Percentiles rank a stretch among this genome's conserved stretches.
These are phyloP conservation scores for Mortierella claussenii DNA, from an alignment of 192 early-diverging fungal genomes.

Conservation along the genomic window DNA sequence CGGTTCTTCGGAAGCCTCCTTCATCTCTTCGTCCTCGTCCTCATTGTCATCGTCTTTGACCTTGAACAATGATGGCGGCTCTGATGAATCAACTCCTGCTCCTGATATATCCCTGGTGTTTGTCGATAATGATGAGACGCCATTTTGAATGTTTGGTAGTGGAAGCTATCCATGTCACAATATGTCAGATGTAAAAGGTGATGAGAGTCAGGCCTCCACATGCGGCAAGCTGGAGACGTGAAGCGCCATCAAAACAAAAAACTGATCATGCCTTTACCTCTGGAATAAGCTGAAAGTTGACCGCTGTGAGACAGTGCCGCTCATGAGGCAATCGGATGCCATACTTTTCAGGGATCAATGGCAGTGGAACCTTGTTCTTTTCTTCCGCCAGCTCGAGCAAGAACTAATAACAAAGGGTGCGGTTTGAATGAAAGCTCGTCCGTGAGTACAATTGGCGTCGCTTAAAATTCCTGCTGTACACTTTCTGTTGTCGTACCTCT, in stretches of 20 bases:
- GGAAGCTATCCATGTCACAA: conserved; percentile 15
- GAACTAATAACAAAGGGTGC: conserved; percentile 66
- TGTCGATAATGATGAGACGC: background rate
- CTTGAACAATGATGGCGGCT: conserved; percentile 43
- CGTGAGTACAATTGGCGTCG: too few species aligned
- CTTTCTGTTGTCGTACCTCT: conserved; percentile 67
- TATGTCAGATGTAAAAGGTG: too few species aligned
- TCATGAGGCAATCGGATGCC: conserved; percentile 82
- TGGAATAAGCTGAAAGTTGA: conserved; percentile 83
- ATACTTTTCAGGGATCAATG: conserved; percentile 81
- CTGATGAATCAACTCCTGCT: conserved; percentile 1
- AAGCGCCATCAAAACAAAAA: too few species aligned
- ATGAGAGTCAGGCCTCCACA: too few species aligned
- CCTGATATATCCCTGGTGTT: conserved; percentile 2
- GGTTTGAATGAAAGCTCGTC: too few species aligned
- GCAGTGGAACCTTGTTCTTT: conserved; percentile 80
- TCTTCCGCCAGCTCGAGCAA: conserved; percentile 79
- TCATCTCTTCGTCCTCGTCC: conserved; percentile 38
- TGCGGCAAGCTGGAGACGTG: too few species aligned
- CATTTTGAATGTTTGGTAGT: conserved; percentile 3
- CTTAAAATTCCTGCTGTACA: too few species aligned
- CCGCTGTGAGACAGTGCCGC: conserved; percentile 76
- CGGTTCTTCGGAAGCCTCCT: conserved; percentile 11
- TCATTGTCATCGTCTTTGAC: conserved; percentile 39
- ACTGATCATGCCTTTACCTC: conserved; percentile 60